Conservation (phyloP, 1,284 basidiomycete genomes). For the Exobasidium cylindrosporum region DNA sequence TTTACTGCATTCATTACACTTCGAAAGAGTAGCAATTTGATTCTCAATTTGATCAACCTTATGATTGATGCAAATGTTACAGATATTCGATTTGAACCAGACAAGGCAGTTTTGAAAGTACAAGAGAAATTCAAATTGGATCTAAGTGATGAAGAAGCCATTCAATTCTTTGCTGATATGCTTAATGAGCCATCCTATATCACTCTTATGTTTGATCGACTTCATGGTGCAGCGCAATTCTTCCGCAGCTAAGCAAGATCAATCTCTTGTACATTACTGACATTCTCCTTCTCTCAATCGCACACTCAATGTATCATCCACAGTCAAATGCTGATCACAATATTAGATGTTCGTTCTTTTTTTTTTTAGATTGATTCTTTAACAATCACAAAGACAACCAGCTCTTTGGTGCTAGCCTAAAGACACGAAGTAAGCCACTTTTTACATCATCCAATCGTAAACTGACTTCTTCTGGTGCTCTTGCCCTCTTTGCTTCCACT, state of each 20-base stretch:
- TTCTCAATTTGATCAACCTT: slow-evolving; percentile 89
- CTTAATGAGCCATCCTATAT: slow-evolving; percentile 94
- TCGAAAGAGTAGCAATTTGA: slow-evolving; percentile 89
- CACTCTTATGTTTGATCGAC: slow-evolving; percentile 70
- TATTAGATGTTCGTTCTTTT: no score
- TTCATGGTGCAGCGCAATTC: slow-evolving; percentile 54
- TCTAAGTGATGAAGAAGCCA: slow-evolving; percentile 68
- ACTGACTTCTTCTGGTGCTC: slow-evolving; percentile 73
- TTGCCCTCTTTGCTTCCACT: slow-evolving; percentile 57
- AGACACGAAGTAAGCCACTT: slow-evolving; percentile 66
- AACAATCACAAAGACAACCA: slow-evolving; percentile 21
- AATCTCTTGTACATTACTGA: no score
- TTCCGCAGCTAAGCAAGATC: slow-evolving; percentile 19
- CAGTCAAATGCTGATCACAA: no score
- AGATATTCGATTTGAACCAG: slow-evolving; percentile 79
- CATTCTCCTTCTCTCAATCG: no score
- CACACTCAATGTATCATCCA: no score
- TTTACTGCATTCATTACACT: slow-evolving; percentile 94
- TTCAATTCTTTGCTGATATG: slow-evolving; percentile 89
- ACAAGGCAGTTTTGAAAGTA: slow-evolving; percentile 67
- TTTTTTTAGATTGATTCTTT: neutral
- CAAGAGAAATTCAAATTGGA: slow-evolving; percentile 96
- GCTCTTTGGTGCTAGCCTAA: slow-evolving; percentile 26
- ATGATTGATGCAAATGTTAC: slow-evolving; percentile 99
- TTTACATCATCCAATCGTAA: slow-evolving; percentile 86